Conservation (phyloP, 2,329 filamentous ascomycete genomes). For the Ceratocystis diversiconidia region DNA sequence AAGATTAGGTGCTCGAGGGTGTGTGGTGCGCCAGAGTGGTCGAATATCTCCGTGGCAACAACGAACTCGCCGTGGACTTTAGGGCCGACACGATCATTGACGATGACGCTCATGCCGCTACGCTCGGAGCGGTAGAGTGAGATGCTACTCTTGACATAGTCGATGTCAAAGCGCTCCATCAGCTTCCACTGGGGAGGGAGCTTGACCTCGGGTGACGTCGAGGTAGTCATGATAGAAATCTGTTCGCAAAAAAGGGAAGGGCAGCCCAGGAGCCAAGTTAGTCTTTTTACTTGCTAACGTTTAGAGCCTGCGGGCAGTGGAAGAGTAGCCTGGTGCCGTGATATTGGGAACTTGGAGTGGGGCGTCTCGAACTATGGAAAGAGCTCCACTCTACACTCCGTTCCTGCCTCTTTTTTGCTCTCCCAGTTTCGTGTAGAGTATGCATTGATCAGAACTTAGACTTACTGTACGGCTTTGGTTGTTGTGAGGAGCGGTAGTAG, state of each 20-base stretch:
- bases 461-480: neutral
- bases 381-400: conserved; percentile 4
- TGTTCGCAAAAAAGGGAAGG: neutral
- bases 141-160: conserved; percentile 78
- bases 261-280: neutral
- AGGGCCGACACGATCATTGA: conserved; percentile 85
- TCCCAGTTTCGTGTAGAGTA: neutral
- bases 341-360: neutral
- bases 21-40: conserved; percentile 86
- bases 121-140: conserved; percentile 92
- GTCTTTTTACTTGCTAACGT: neutral
- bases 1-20: conserved; percentile 73
- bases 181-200: conserved; percentile 17
- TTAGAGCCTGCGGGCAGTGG: neutral
- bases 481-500: neutral
- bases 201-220: conserved; percentile 10
- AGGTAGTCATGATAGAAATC: conserved; percentile 12
- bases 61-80: conserved; percentile 92
- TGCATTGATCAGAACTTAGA: neutral
- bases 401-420: neutral
- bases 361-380: neutral
- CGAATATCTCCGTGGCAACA: conserved; percentile 90
- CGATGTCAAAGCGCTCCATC: conserved; percentile 73
- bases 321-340: neutral
- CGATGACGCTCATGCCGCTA: conserved; percentile 87